Conservation (phyloP, 2,329 filamentous ascomycete genomes). For the Keithomyces neogunnii region DNA sequence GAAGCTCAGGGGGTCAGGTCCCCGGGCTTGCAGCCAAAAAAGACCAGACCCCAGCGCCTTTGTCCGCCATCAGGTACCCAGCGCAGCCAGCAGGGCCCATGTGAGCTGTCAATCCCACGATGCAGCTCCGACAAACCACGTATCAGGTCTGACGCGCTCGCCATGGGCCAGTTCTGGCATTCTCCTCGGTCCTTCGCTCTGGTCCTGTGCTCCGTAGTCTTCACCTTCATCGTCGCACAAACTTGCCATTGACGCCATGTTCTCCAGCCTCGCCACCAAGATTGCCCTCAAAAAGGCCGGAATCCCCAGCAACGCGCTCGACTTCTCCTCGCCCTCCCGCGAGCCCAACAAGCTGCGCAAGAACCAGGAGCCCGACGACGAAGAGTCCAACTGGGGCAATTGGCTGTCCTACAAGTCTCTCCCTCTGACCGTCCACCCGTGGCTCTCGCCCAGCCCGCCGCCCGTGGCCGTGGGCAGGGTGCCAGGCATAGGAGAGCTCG, state of each 20-base stretch:
- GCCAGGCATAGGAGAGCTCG: constrained; percentile 39
- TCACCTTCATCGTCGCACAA: not conserved
- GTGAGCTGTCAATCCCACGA: no score
- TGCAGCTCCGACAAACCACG: not conserved
- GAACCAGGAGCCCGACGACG: constrained; percentile 20
- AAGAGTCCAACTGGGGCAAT: constrained; percentile 26
- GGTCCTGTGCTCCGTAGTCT: not conserved
- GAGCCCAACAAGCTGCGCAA: constrained; percentile 26
- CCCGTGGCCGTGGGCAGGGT: constrained; percentile 35
- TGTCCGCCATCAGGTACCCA: no score
- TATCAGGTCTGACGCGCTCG: not conserved
- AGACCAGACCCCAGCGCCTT: no score
- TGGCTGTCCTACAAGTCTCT: constrained; percentile 44
- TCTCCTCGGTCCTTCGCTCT: not conserved
- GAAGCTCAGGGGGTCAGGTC: no score
- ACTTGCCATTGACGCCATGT: constrained; percentile 30
- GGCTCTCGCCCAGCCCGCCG: constrained; percentile 42
- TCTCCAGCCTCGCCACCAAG: constrained; percentile 48
- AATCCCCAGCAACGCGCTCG: constrained; percentile 41
- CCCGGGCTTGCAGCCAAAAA: no score
- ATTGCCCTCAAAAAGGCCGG: constrained; percentile 50
- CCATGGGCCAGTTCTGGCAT: no score
- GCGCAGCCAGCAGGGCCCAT: no score
- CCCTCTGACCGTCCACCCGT: constrained; percentile 44
- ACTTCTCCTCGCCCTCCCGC: constrained; percentile 19